Evolutionary conservation across 441 rosid genomes (phyloP), one percentile per base, ranked within the genome.

Genomic region (Jatropha podagrica): DNA sequence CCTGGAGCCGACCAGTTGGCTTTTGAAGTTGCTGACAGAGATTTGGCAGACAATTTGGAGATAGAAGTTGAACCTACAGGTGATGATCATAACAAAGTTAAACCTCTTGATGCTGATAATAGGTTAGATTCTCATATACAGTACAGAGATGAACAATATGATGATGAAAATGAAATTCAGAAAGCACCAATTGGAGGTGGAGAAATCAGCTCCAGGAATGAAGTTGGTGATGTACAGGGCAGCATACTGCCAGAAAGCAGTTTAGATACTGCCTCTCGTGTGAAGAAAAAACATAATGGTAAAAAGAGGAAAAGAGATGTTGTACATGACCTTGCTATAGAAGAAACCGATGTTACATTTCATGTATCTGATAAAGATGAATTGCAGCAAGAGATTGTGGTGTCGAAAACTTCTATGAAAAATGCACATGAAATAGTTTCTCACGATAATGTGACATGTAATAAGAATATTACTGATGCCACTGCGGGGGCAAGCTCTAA

Each of bases 251-350:
- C 60, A 52, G 80, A 76, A 73, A 76, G 66, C 51, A 74, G 41
- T 67, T 11, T 13, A 1, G 59, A 52, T 59, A 38, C 68, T 61
- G 65, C 20, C 41, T 68, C 74, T 65, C 38, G 3, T 55, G 58
- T 4, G 26, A 79, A 82, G 84, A 75, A 13, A 69, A 79, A 71
- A 61, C 74, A 0, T 18, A 78, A 75, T 71, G 27, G 74, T 15
- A 82, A 67, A 55, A 81, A 61, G 56, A 73, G 64, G 69, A 71
- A 38, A 4, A 42, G 68, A 27, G 65, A 52, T 76, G 74, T 32
- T 38, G 44, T 56, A 12, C 54, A 23, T 41, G 62, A 77, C 37
- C 74, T 38, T 73, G 52, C 58, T 80, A 32, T 59, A 60, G 54
- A 80, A 64, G 85, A 80, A 75, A 63, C 48, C n/a, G 23, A 55